Evolutionary conservation across 176 grass and related monocot genomes (phyloP).

Genomic region (Secale cereale): DNA sequence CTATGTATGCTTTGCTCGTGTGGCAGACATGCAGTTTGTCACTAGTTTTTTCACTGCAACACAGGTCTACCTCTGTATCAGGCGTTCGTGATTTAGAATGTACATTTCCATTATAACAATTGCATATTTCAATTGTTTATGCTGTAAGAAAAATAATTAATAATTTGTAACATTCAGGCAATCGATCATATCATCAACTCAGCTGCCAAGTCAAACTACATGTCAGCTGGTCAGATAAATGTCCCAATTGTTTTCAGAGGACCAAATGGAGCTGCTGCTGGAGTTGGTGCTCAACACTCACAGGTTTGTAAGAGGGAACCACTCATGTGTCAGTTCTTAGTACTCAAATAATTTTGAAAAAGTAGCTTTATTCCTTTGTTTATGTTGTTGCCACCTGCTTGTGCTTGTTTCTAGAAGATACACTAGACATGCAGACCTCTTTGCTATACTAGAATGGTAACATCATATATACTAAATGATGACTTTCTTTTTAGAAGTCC

Average conservation of each 20-base stretch:
- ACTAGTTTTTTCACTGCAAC: background rate
- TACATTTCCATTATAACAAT: background rate
- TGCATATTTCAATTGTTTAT: background rate
- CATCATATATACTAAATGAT: background rate
- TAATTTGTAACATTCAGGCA: constrained; percentile 49
- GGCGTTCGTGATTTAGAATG: background rate
- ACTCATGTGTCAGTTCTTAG: background rate
- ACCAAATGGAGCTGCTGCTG: constrained; percentile 91
- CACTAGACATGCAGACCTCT: background rate
- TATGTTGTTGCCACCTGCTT: background rate
- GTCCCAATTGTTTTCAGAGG: constrained; percentile 98
- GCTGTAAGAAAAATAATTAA: background rate
- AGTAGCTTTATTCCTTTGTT: background rate
- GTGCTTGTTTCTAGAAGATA: background rate
- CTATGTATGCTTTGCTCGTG: background rate
- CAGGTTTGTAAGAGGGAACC: constrained; percentile 53
- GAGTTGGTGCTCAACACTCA: constrained; percentile 97
- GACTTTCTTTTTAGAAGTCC: background rate
- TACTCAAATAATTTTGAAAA: background rate
- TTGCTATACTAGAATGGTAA: background rate
- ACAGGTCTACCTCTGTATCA: background rate
- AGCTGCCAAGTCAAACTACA: constrained; percentile 96
- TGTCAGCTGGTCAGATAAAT: constrained; percentile 84
- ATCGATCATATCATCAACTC: constrained; percentile 99
- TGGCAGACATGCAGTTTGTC: background rate